phyloP scores from a whole-genome alignment of 202 grass and related monocot genomes.

The Carex arenaria region DNA sequence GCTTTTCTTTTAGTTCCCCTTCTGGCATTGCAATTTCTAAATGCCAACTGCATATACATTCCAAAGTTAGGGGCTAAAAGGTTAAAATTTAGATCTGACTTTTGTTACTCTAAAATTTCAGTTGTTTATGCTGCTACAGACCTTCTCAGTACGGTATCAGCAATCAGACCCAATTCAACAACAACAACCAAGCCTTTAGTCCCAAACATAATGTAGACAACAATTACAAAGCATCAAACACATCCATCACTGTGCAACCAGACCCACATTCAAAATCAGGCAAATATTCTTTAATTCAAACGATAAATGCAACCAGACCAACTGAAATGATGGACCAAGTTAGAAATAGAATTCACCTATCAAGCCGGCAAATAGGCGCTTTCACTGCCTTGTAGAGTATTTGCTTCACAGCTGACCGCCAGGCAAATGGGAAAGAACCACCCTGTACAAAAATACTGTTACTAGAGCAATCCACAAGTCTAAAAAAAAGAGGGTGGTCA shows the following conservation, averaged over 20 bases:
- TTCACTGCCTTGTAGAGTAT: constrained; percentile 53
- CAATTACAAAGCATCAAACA: not conserved
- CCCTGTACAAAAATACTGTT: constrained; percentile 47
- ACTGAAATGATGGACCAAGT: not conserved
- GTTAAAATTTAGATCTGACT: not conserved
- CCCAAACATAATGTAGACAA: not conserved
- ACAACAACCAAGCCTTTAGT: too few species aligned
- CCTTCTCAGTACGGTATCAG: not conserved
- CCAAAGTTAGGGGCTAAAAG: not conserved
- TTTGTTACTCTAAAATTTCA: not conserved
- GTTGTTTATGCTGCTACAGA: not conserved
- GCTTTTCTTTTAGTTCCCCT: constrained; percentile 64
- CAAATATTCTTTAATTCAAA: not conserved
- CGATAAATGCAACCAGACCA: not conserved
- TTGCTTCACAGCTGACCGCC: constrained; percentile 84
- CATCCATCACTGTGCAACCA: not conserved
- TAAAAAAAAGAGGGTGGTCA: not conserved
- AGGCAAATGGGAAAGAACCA: constrained; percentile 94
- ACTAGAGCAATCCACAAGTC: constrained; percentile 16
- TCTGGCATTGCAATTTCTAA: constrained; percentile 61
- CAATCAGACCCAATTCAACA: not conserved
- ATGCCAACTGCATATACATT: constrained; percentile 67
- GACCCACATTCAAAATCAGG: not conserved
- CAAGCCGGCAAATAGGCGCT: constrained; percentile 57
- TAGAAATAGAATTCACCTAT: constrained; percentile 44